Conservation (phyloP, 352 stramenopile genomes). For the Thalassiosira sp. region DNA sequence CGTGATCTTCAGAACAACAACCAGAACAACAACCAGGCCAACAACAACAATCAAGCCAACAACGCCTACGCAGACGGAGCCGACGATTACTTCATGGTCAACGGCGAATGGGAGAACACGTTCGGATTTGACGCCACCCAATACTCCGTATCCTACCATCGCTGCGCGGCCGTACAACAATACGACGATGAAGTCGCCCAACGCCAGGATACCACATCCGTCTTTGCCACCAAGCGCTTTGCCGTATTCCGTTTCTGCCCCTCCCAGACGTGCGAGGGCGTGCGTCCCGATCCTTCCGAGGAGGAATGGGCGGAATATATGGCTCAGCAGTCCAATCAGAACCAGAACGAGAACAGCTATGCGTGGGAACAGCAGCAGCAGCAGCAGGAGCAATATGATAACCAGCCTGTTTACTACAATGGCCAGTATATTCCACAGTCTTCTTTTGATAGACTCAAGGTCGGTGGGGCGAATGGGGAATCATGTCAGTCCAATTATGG, state of each 20-base stretch:
- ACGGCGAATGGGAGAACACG: constrained; percentile 13
- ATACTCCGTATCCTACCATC: constrained; percentile 67
- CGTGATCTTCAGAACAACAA: too few species aligned
- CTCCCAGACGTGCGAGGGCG: constrained; percentile 34
- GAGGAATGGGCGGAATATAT: too few species aligned
- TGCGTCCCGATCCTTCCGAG: too few species aligned
- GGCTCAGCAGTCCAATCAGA: too few species aligned
- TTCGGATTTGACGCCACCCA: constrained; percentile 52
- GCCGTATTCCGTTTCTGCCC: constrained; percentile 66
- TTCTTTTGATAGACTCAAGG: too few species aligned
- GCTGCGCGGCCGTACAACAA: constrained; percentile 65
- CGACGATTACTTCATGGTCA: constrained; percentile 22
- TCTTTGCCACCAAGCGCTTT: constrained; percentile 62
- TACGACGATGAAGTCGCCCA: constrained; percentile 69
- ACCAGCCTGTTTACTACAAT: too few species aligned
- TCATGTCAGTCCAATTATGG: constrained; percentile 70
- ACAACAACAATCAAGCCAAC: neutral
- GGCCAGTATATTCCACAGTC: too few species aligned
- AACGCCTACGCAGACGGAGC: neutral
- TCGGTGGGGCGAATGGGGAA: constrained; percentile 20
- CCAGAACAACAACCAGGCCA: neutral
- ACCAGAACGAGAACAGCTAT: too few species aligned
- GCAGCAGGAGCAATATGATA: too few species aligned
- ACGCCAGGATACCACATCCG: constrained; percentile 35
- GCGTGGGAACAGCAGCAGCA: too few species aligned